Percentiles rank a stretch among this genome's conserved stretches.
Evolutionary conservation across 768 basidiomycete species (phyloP).

Genomic region (Phlegmacium glaucopus): DNA sequence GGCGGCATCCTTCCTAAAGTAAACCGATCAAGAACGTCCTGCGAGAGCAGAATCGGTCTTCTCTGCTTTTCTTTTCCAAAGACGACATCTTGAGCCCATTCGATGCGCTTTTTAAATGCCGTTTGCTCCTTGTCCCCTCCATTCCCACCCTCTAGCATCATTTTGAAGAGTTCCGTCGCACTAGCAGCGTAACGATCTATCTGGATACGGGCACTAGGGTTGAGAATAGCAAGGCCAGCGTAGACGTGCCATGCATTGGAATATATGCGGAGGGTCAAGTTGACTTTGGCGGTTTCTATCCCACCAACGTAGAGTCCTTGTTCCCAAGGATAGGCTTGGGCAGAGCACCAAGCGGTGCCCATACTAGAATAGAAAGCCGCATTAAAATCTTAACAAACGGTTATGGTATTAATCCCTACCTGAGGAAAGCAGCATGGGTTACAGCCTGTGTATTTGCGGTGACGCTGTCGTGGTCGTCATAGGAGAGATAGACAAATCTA

Average conservation of each 20-base stretch:
- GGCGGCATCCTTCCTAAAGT: conserved; percentile 55
- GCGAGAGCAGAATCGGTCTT: conserved; percentile 76
- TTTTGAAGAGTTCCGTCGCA: conserved; percentile 88
- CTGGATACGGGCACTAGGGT: conserved; percentile 83
- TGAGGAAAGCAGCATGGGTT: conserved; percentile 95
- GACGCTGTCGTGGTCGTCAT: conserved; percentile 93
- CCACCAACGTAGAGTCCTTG: conserved; percentile 93
- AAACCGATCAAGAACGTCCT: conserved; percentile 86
- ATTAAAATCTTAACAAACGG: neutral
- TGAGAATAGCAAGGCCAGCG: conserved; percentile 96
- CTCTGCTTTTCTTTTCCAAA: conserved; percentile 49
- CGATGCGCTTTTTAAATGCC: conserved; percentile 66
- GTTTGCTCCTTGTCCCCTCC: conserved; percentile 35
- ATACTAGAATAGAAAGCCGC: conserved; percentile 52
- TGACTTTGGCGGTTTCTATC: conserved; percentile 97
- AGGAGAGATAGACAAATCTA: conserved; percentile 89
- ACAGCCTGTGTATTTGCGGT: conserved; percentile 99
- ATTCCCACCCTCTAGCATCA: conserved; percentile 72
- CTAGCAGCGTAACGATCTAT: conserved; percentile 90
- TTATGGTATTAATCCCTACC: conserved; percentile 46
- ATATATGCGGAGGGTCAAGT: conserved; percentile 95
- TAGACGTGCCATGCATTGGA: conserved; percentile 99
- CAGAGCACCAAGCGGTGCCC: conserved; percentile 93
- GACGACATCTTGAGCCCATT: conserved; percentile 70
- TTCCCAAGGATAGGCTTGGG: conserved; percentile 90